Percentiles rank a stretch among this genome's conserved stretches.
Evolutionary conservation across 495 filamentous ascomycete genomes (phyloP).

Genomic region (Penicillium chermesinum): DNA sequence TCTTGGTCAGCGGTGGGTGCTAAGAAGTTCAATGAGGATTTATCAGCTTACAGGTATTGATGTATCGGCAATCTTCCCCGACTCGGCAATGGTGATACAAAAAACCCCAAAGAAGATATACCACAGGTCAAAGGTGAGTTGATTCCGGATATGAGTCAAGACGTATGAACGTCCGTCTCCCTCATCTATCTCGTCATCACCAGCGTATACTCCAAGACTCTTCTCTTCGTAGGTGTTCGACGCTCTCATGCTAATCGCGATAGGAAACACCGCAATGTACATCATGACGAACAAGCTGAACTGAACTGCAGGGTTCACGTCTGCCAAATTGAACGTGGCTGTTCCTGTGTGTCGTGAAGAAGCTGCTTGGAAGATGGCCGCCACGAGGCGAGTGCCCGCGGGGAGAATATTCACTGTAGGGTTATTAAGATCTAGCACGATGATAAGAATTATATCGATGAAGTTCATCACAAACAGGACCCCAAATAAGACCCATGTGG

Average conservation of each 20-base stretch:
- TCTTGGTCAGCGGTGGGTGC: slow-evolving; percentile 23
- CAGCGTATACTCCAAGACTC: slow-evolving; percentile 61
- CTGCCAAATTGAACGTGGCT: slow-evolving; percentile 49
- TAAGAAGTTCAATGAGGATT: background rate
- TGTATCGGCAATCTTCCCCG: slow-evolving; percentile 42
- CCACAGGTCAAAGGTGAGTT: slow-evolving; percentile 61
- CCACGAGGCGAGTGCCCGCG: slow-evolving; percentile 40
- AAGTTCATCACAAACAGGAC: slow-evolving; percentile 52
- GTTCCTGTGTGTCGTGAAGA: slow-evolving; percentile 58
- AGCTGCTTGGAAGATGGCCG: slow-evolving; percentile 56
- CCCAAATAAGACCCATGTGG: slow-evolving; percentile 60
- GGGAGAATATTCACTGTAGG: slow-evolving; percentile 25
- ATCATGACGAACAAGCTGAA: slow-evolving; percentile 61
- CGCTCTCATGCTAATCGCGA: slow-evolving; percentile 66
- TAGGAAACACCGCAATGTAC: slow-evolving; percentile 72
- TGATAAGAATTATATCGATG: slow-evolving; percentile 54
- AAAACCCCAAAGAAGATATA: slow-evolving; percentile 60
- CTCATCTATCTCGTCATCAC: slow-evolving; percentile 41
- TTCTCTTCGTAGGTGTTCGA: slow-evolving; percentile 66
- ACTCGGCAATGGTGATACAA: slow-evolving; percentile 53
- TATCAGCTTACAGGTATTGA: background rate
- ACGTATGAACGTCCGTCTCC: slow-evolving; percentile 38
- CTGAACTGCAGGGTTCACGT: slow-evolving; percentile 42
- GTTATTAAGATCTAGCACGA: slow-evolving; percentile 50
- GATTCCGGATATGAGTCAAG: slow-evolving; percentile 52